Base-by-base conservation (phyloP, 108 stramenopile species). In the Cyclotella kingstonii region DNA sequence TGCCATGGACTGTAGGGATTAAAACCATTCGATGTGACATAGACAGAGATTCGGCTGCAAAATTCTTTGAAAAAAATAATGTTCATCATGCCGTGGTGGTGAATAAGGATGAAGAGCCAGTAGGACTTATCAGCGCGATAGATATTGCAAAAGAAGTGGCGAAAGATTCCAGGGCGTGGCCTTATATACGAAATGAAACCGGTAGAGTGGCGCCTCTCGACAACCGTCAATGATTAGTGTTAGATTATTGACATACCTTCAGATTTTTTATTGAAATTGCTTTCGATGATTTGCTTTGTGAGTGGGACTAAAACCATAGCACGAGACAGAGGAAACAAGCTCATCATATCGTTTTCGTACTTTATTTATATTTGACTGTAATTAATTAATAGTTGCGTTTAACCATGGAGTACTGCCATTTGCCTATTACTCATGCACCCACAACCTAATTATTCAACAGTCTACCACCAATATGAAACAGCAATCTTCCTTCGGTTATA, bases 131-230 rank as follows among this genome's bases (percentile, higher is more conserved):
- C 26, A 79, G 77, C 26, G 58, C 81, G 0, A 66, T 71, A 72
- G 84, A 85, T 54, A 74, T 85, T 69, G 77, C 81, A 15, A 45
- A 47, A 18, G 84, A 85, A 54, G 76, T 76, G 31, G 84, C 79
- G 39, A 53, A 44, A 14, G 84, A 85, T 68, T 66, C 62, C 15
- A 47, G 78, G 27, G 83, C 83, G 19, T 84, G 80, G 83, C 83
- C 77, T 22, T 82, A 68, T 49, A 73, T 47, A 61, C 56, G 80
- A 43, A 63, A 56, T 28, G 80, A 73, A 57, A 76, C 62, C 42
- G 80, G 80, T 5, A 63, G 41, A 54, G 61, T 77, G 5, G 66
- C 68, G 11, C 2, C 30, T 1, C 36, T 26, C 27, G 33, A 35
- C 22, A 43, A 51, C 48, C 15, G 34, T 48, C 11, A 43, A 22